Evolutionary conservation across 345 rosid species (phyloP).

Genomic region (Citrus inodora): DNA sequence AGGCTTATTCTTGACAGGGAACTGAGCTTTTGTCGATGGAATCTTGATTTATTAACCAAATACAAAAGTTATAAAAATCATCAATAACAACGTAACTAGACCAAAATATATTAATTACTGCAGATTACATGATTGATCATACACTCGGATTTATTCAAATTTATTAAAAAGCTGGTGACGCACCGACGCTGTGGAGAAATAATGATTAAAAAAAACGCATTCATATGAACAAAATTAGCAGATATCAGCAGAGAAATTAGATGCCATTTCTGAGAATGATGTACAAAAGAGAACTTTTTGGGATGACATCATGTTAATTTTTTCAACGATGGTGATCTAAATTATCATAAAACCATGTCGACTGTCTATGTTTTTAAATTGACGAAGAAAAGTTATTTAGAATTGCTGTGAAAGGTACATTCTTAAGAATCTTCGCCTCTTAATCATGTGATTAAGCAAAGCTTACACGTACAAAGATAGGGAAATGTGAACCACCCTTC

Average conservation of each 20-base stretch:
- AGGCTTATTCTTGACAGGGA: no score
- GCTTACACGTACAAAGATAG: conserved; percentile 19
- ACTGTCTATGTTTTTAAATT: neutral
- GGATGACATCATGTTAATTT: neutral
- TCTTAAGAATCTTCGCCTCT: conserved; percentile 25
- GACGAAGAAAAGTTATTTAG: neutral
- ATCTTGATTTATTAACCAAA: neutral
- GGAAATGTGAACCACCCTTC: conserved; percentile 24
- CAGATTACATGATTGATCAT: neutral
- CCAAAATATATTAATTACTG: no score
- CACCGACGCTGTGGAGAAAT: neutral
- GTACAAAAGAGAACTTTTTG: neutral
- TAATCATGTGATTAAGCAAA: neutral
- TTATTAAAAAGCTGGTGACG: neutral
- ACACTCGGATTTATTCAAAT: neutral
- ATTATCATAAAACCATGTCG: neutral
- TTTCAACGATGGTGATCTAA: neutral
- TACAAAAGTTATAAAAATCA: no score
- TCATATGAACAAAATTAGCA: no score
- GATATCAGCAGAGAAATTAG: neutral
- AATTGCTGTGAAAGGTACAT: conserved; percentile 8
- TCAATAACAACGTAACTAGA: no score
- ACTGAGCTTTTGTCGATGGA: neutral
- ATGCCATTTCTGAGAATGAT: neutral
- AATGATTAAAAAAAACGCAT: neutral